Percentiles rank a stretch among this genome's conserved stretches.
Evolutionary conservation across 192 early-diverging fungal species (phyloP).

Genomic region (Rhizoclosmatium sp.): DNA sequence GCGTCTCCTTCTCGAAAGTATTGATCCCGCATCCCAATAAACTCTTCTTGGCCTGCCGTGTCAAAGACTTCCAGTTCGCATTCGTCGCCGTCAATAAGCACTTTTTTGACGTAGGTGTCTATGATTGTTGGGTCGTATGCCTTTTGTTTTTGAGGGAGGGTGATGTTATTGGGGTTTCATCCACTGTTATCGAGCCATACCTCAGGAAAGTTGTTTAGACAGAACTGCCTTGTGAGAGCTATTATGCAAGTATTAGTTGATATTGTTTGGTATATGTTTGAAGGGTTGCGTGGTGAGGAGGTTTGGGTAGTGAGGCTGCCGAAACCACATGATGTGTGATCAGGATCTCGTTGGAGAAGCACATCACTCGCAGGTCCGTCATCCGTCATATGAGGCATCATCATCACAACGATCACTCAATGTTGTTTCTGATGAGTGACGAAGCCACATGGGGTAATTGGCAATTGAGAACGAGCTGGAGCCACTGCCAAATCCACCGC

Average conservation of each 20-base stretch:
- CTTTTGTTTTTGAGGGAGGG: not conserved
- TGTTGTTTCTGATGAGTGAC: too few relatives aligned
- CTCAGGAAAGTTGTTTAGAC: constrained; percentile 55
- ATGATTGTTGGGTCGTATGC: constrained; percentile 97
- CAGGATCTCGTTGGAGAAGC: not conserved
- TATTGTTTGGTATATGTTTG: not conserved
- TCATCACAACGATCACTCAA: not conserved
- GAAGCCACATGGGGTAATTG: too few relatives aligned
- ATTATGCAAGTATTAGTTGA: not conserved
- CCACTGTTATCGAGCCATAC: not conserved
- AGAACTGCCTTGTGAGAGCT: constrained; percentile 36
- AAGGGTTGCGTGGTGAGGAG: not conserved
- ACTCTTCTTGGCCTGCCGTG: constrained; percentile 97
- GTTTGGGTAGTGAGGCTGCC: constrained; percentile 50
- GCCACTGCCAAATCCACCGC: not conserved
- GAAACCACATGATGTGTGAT: not conserved
- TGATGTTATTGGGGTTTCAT: not conserved
- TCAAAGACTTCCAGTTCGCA: constrained; percentile 93
- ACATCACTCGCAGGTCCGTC: not conserved
- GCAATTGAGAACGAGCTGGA: too few relatives aligned
- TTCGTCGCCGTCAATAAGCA: constrained; percentile 86
- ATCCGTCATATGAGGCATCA: not conserved
- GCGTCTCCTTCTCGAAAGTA: constrained; percentile 97
- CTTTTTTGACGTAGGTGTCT: constrained; percentile 96
- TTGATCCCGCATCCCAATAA: constrained; percentile 82